Evolutionary conservation across 495 filamentous ascomycete genomes (phyloP).

Genomic region (Aspergillus egyptiacus): DNA sequence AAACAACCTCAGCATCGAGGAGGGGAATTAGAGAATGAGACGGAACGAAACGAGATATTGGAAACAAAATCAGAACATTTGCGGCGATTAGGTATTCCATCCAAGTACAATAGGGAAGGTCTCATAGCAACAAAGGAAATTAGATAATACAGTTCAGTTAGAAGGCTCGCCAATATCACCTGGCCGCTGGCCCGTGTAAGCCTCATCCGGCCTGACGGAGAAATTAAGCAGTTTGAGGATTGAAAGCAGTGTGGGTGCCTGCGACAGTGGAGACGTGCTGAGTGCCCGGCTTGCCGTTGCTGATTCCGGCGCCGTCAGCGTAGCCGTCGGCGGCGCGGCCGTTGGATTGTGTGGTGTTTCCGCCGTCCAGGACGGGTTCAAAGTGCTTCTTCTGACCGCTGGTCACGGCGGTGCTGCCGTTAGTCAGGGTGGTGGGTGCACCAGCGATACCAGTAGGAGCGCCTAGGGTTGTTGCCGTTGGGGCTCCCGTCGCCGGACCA

Average conservation of each 20-base stretch:
- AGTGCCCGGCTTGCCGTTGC: slow-evolving; percentile 21
- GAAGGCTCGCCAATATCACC: neutral
- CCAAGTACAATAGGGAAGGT: neutral
- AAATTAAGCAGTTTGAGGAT: slow-evolving; percentile 24
- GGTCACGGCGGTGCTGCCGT: slow-evolving; percentile 30
- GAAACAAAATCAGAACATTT: neutral
- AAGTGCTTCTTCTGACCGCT: slow-evolving; percentile 24
- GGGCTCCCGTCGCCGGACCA: slow-evolving; percentile 7
- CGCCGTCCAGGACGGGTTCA: slow-evolving; percentile 30
- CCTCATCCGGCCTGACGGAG: neutral
- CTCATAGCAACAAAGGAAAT: neutral
- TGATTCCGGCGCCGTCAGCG: too few relatives aligned
- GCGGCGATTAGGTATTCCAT: slow-evolving; percentile 2
- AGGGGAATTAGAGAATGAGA: neutral
- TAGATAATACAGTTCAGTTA: neutral
- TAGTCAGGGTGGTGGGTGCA: slow-evolving; percentile 2
- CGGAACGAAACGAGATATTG: slow-evolving; percentile 4
- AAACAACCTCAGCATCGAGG: slow-evolving; percentile 1
- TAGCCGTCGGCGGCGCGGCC: too few relatives aligned
- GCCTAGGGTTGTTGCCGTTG: neutral
- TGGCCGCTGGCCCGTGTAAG: neutral
- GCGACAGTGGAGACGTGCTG: slow-evolving; percentile 17
- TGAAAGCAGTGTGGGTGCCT: slow-evolving; percentile 19
- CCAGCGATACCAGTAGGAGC: neutral
- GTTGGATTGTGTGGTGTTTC: slow-evolving; percentile 45